Evolutionary conservation across 306 rosid genomes (phyloP), one percentile per base, ranked within the genome.

Genomic region (Oemleria cerasiformis): DNA sequence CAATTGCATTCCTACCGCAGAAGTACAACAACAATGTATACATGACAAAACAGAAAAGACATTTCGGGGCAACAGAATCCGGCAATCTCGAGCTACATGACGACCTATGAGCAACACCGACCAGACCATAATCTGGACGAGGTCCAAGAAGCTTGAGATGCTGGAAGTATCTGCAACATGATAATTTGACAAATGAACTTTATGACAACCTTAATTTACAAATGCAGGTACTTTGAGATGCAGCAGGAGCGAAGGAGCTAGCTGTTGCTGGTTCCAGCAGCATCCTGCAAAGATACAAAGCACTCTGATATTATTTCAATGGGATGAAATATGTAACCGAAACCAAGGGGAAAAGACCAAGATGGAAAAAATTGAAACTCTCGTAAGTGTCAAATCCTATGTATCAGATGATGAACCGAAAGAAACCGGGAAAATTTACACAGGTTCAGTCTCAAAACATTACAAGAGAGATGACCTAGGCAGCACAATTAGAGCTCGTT

Each of bases 221-320:
- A 55, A 2, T 63, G 5, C 19, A 19, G 38, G 36, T 9, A 36
- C 4, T 25, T 25, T 48, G 19, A 65, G 14, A 44, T 25, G 56
- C 41, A 21, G 56, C 15, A 8, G 56, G 71, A 67, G 39, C 14
- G 8, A 67, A 34, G 6, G 6, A 67, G 36, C 72, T 67, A 68
- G 65, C 10, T 51, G n/a, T 7, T 14, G 10, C 12, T 14, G 48
- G 14, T 50, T 68, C 19, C 51, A 39, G 39, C 63, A 19, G 11
- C 30, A 7, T 38, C 63, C 73, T 68, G 63, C 50, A 20, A 7
- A 39, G 65, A 60, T 38, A 17, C 2, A 34, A 30, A 17, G 63
- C 63, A 51, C 43, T 38, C 0, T 10, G 16, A 34, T 57, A 25
- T 60, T 21, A 36, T 12, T 34, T 15, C 44, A 36, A 36, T 15